phyloP scores from a whole-genome alignment of 805 yeast genomes.

The Candida railenensis region DNA sequence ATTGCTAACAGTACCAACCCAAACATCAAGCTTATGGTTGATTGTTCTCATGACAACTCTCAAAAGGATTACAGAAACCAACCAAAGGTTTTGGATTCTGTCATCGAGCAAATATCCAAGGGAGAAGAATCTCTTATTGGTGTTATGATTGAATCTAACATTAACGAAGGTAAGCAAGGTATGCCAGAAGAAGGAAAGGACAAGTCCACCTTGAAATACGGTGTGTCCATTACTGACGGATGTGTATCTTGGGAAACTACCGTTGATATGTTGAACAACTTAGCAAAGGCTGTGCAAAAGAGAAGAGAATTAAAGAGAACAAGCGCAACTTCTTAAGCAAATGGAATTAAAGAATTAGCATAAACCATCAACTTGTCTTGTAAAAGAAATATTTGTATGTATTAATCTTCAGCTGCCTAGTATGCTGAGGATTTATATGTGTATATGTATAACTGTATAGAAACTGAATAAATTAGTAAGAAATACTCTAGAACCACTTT shows the following conservation, averaged over 20 bases:
- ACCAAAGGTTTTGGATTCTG: conserved; percentile 83
- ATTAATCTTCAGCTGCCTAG: not conserved
- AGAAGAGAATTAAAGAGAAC: conserved; percentile 55
- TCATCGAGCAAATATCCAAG: conserved; percentile 74
- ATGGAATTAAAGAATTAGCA: not conserved
- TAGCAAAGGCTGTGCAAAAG: conserved; percentile 78
- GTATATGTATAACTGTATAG: conserved; percentile 4
- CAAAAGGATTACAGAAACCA: conserved; percentile 92
- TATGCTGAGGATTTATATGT: conserved; percentile 1
- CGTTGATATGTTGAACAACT: conserved; percentile 69
- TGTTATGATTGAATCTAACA: conserved; percentile 92
- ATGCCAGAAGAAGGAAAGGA: conserved; percentile 57
- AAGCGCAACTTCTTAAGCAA: too few species aligned
- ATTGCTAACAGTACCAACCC: conserved; percentile 49
- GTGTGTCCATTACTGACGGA: conserved; percentile 96
- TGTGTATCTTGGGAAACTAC: conserved; percentile 94
- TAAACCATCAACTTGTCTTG: not conserved
- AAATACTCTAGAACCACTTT: not conserved
- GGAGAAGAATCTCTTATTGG: conserved; percentile 87
- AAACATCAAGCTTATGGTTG: conserved; percentile 76
- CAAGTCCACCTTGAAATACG: conserved; percentile 71
- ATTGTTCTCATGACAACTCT: conserved; percentile 98
- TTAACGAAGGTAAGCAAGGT: conserved; percentile 87
- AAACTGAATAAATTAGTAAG: conserved; percentile 1
- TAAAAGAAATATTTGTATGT: conserved; percentile 1